Base-by-base conservation (phyloP, 225 moss, liverwort and hornwort genomes). In the Straminergon stramineum region DNA sequence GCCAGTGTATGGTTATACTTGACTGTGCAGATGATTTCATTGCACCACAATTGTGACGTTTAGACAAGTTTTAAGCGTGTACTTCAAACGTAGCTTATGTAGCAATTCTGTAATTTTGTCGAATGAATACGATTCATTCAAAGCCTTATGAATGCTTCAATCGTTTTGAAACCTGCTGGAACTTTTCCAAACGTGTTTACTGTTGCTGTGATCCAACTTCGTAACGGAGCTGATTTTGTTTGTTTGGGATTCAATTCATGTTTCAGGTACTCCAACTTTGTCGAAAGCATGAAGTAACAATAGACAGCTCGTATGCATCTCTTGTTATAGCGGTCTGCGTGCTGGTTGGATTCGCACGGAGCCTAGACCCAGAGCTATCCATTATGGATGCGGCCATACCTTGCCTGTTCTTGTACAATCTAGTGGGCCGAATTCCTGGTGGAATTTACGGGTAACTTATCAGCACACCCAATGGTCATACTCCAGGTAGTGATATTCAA, bases 381-480 rank as follows among this genome's bases (percentile, higher is more conserved):
- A 99, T 99, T 17, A 97, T 99, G 99, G 99, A 99, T 88, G 99
- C 99, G 20, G 97, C 99, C 17, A 93, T 96, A 22, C 99, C 99
- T 63, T 99, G 99, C 91, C 92, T 99, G 77, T 97, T 99, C 91
- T 65, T 95, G 71, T 99, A 96, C 45, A 99, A 97, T 92, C 97
- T 99, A 37, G 96, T 97, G 34, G 97, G 99, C 16, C 95, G 91
- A 84, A 96, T 99, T 68, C 96, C 96, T 70, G 98, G 98, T 79
- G 94, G 96, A 74, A 97, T 99, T 60, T 99, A 99, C 83, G 98
- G 98, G 58, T 98, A 92, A 92, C 39, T 43, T 51, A 43, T 84
- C 74, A 67, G 35, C 87, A 62, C 69, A 55, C 21, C n/a, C 27
- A 56, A 58, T 71, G 55, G 28, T n/a, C 83, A 57, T 60, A 43